Conservation (phyloP, 371 early-diverging fungal genomes). For the Nematocida homosporus region DNA sequence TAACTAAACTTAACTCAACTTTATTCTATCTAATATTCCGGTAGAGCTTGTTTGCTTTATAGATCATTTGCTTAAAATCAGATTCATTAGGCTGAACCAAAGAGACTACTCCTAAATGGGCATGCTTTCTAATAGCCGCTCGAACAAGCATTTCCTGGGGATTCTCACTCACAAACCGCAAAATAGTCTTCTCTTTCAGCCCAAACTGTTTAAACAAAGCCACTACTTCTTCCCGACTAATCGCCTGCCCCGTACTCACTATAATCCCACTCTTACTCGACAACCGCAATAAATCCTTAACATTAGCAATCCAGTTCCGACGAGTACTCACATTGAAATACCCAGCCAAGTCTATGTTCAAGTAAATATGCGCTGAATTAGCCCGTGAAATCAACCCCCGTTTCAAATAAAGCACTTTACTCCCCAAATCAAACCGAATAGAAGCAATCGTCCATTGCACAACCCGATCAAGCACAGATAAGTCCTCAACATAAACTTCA, state of each 20-base stretch:
- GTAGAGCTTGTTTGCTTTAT: slow-evolving; percentile 15
- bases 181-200: slow-evolving; percentile 23
- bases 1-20: too few species aligned
- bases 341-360: slow-evolving; percentile 21
- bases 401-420: not conserved
- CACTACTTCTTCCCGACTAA: slow-evolving; percentile 4
- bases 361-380: slow-evolving; percentile 1
- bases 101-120: slow-evolving; percentile 11
- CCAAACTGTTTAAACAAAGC: slow-evolving; percentile 25
- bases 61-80: slow-evolving; percentile 30
- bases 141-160: slow-evolving; percentile 35
- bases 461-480: not conserved
- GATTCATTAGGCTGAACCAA: slow-evolving; percentile 24
- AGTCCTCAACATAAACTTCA: slow-evolving; percentile 3
- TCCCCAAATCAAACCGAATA: slow-evolving; percentile 11
- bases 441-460: slow-evolving; percentile 25
- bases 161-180: slow-evolving; percentile 8
- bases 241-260: not conserved
- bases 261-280: slow-evolving; percentile 25
- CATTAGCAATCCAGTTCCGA: slow-evolving; percentile 39
- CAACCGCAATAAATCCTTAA: slow-evolving; percentile 30
- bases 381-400: slow-evolving; percentile 17
- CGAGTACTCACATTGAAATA: not conserved
- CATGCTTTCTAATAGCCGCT: slow-evolving; percentile 47
- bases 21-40: slow-evolving; percentile 10